Evolutionary conservation across 2,329 filamentous ascomycete species (phyloP), one percentile per base, ranked within the genome.

Genomic region (Cytospora mali): DNA sequence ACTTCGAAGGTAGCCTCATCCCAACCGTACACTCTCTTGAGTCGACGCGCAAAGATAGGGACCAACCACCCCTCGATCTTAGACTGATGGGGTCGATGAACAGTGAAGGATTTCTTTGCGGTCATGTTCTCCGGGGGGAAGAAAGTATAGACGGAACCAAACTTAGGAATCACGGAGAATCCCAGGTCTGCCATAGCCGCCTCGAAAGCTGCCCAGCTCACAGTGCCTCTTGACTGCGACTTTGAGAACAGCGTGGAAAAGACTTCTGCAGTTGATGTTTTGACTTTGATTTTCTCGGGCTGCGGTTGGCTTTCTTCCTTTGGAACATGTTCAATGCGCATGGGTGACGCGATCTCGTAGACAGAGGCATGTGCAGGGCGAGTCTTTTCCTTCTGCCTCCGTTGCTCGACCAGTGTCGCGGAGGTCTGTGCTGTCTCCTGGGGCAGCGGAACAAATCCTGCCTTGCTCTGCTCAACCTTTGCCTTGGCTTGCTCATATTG

Each of bases 331-430:
- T 21, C 0, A 6, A 57, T 46, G 3, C 66, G 42, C 0, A 35
- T 6, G 0, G 54, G 29, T 4, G 70, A 64, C 6, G 65, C 61
- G 53, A 75, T 73, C 1, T 75, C 72, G 54, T 75, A 76, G 0
- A 69, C 58, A 0, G 75, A 77, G 1, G 74, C 73, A 28, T 76
- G 68, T 0, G 69, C 61, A 4, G 74, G 76, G 0, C 79, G 76
- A 0, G 79, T 81, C 70, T 81, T 83, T 50, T 77, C 72, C 63
- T 81, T 82, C 48, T 75, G 62, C 25, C 68, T 73, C 27, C 75
- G 74, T 50, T 75, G 68, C 60, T 78, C 69, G 1, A 77, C 63
- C 11, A 62, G 66, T 1, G 71, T 29, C 23, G 73, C 71, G 6
- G 51, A 52, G 0, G 68, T 51, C 28, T 71, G 61, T 4, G 68